Evolutionary conservation across 2,329 filamentous ascomycete genomes (phyloP).

Genomic region (Pezicula carpinea): DNA sequence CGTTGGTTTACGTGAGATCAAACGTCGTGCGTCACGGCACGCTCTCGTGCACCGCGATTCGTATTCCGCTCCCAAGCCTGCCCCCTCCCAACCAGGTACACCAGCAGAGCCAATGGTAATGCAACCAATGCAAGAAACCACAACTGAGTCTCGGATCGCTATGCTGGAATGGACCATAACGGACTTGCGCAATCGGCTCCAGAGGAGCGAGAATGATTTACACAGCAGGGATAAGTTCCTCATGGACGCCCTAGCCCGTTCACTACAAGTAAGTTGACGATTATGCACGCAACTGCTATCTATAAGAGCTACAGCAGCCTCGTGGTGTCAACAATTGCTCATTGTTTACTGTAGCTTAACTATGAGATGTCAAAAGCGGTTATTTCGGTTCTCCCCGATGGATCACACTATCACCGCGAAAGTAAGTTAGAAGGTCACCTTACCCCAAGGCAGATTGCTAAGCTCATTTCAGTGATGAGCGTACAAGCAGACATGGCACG

Average conservation of each 20-base stretch:
- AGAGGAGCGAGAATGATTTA: conserved; percentile 80
- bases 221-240: conserved; percentile 77
- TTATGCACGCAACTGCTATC: background rate
- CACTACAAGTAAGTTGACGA: conserved; percentile 51
- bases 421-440: conserved; percentile 48
- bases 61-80: conserved; percentile 72
- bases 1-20: conserved; percentile 88
- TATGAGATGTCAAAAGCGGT: conserved; percentile 77
- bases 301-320: background rate
- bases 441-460: conserved; percentile 18
- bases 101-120: conserved; percentile 66
- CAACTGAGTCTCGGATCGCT: conserved; percentile 70
- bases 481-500: conserved; percentile 58
- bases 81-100: conserved; percentile 74
- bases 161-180: conserved; percentile 78
- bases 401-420: conserved; percentile 76
- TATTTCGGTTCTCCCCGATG: conserved; percentile 68
- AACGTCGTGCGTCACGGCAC: conserved; percentile 87
- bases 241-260: conserved; percentile 73
- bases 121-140: conserved; percentile 63
- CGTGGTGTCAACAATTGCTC: conserved; percentile 3
- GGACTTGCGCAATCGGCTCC: conserved; percentile 71
- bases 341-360: conserved; percentile 60
- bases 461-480: conserved; percentile 40
- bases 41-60: conserved; percentile 88